phyloP scores from a whole-genome alignment of 208 protist species.

The Vickermania spadyakhi region DNA sequence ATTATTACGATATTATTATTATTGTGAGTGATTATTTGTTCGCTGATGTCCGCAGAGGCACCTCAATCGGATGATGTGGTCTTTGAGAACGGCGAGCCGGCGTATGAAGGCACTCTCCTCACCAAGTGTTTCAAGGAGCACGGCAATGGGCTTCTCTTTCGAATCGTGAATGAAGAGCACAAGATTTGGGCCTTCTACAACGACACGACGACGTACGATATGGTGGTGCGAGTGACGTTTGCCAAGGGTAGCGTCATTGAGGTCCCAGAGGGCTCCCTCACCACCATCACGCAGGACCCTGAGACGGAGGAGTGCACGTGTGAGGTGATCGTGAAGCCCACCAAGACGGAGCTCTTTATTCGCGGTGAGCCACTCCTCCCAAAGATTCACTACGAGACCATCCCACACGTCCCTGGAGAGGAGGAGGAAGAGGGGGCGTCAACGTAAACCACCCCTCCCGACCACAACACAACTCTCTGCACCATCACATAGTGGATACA shows the following conservation, averaged over 20 bases:
- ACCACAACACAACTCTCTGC: too few species aligned
- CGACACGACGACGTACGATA: conserved; percentile 26
- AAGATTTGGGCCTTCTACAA: conserved; percentile 28
- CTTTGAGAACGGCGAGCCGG: conserved; percentile 19
- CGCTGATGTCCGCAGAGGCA: background rate
- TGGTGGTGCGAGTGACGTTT: conserved; percentile 24
- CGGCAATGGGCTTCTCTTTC: conserved; percentile 25
- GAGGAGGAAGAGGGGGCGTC: too few species aligned
- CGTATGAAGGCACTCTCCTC: conserved; percentile 14
- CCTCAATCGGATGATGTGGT: conserved; percentile 2
- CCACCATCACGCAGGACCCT: conserved; percentile 5
- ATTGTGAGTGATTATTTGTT: conserved; percentile 2
- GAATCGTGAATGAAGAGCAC: conserved; percentile 15
- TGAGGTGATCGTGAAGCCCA: conserved; percentile 35
- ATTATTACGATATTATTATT: too few species aligned
- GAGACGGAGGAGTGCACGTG: background rate
- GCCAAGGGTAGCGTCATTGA: conserved; percentile 9
- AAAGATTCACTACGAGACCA: conserved; percentile 47
- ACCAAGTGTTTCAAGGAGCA: conserved; percentile 21
- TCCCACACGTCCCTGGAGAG: too few species aligned
- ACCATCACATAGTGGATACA: too few species aligned
- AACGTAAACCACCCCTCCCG: too few species aligned
- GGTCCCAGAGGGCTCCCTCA: too few species aligned
- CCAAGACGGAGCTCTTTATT: conserved; percentile 51
- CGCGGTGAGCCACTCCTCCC: conserved; percentile 28